These are phyloP conservation scores for Penicillium diatomitis DNA, from an alignment of 495 filamentous ascomycete species.

Conservation along the genomic window DNA sequence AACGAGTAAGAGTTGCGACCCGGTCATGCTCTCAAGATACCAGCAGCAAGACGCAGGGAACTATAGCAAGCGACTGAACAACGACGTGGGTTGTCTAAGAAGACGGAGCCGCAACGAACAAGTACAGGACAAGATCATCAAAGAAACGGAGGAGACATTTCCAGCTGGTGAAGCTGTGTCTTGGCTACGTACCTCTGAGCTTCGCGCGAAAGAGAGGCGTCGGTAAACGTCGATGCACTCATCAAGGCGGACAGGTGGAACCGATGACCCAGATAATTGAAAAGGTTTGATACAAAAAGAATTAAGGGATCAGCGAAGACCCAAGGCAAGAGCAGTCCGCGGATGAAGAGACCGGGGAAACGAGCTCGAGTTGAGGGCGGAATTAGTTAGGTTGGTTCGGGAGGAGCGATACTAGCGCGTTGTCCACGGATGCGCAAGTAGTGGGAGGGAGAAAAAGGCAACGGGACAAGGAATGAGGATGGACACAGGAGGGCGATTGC, in stretches of 20 bases:
- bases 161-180: background rate
- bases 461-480: conserved; percentile 1
- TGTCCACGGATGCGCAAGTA: background rate
- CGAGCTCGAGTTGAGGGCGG: background rate
- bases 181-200: conserved; percentile 27
- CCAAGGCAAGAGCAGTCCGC: background rate
- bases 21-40: conserved; percentile 2
- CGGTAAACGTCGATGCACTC: conserved; percentile 39
- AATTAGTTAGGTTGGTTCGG: background rate
- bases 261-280: conserved; percentile 8
- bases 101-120: background rate
- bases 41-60: conserved; percentile 2
- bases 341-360: conserved; percentile 3
- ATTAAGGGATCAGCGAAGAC: background rate
- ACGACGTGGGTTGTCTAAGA: background rate
- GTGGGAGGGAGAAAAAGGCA: conserved; percentile 1
- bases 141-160: no score
- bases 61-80: conserved; percentile 3
- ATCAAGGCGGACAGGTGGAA: conserved; percentile 31
- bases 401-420: background rate
- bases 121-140: background rate
- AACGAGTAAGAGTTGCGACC: conserved; percentile 25
- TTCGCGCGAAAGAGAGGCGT: conserved; percentile 38
- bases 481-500: conserved; percentile 1
- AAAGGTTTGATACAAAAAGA: conserved; percentile 4